These are phyloP conservation scores for Cinnamomum micranthum DNA, from an alignment of 164 flowering plant species.

Conservation along the genomic window DNA sequence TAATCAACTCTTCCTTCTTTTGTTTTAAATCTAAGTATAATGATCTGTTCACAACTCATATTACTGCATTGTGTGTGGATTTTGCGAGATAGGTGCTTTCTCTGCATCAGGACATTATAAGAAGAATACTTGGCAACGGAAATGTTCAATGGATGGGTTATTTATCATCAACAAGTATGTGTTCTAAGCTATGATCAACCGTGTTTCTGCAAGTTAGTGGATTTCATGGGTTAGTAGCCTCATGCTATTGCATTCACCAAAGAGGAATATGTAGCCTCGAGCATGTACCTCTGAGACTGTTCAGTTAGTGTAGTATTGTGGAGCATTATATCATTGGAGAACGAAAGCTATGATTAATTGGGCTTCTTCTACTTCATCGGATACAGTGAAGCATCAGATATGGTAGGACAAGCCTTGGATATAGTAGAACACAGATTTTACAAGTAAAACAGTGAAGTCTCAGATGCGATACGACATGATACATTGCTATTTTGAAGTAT, in stretches of 20 bases:
- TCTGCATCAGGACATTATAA: slow-evolving; percentile 40
- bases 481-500: no score
- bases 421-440: no score
- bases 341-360: neutral
- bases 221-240: neutral
- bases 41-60: neutral
- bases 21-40: neutral
- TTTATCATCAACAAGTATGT: slow-evolving; percentile 84
- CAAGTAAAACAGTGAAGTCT: no score
- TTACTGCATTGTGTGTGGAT: neutral
- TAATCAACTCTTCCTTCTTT: neutral
- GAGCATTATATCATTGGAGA: no score
- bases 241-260: neutral
- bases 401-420: no score
- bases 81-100: slow-evolving; percentile 48
- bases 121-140: slow-evolving; percentile 35
- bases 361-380: neutral
- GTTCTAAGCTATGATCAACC: neutral
- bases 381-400: neutral
- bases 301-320: no score
- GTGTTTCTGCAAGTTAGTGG: neutral
- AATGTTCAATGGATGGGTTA: slow-evolving; percentile 76
- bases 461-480: no score
- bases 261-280: neutral
- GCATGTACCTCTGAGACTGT: neutral